Base-by-base conservation (phyloP, 2,329 filamentous ascomycete species). In the Aspergillus sclerotialis region DNA sequence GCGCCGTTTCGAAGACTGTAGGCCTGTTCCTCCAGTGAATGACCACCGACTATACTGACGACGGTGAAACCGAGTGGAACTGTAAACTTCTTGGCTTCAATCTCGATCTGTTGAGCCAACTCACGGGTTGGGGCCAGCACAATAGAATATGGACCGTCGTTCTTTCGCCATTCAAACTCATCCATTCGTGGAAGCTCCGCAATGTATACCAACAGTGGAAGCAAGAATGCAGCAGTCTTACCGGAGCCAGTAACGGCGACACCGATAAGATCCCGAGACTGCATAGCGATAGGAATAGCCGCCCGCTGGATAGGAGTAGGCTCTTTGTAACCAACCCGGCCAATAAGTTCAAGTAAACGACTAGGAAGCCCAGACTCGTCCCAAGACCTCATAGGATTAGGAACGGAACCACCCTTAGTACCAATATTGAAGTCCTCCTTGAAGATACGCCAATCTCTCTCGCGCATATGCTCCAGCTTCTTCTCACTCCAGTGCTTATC, bases 361-460 rank as follows among this genome's bases (percentile, higher is more conserved):
- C 76, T 73, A 3, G 92, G 89, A 25, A 98, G 70, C 5, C 73
- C 73, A 3, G 89, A 94, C 61, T 98, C 92, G 30, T 75, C 58
- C 92, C 92, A 98, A 48, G 73, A 87, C 32, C 92, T 87, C 89
- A 98, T 96, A 1, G 92, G 92, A 52, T 96, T 90, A 1, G 92
- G 92, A 36, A 96, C 87, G 16, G 75, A 74, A 28, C 90, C 90
- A 38, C 92, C 92, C 61, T 94, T 96, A 7, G 88, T 95, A 26
- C 82, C 75, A 57, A 98, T 98, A 50, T 92, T 93, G 67, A 94
- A 96, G 63, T 98, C 89, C 61, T 96, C 92, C 65, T 96, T 98
- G 78, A 98, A 95, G 50, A 98, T 96, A 56, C 92, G 85, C 92
- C 92, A 98, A 63, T 98, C 92, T 58, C 92, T 76, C 65, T 96